Percentiles rank a stretch among this genome's conserved stretches.
phyloP scores from a whole-genome alignment of 192 early-diverging fungal genomes.

The Geranomyces variabilis region DNA sequence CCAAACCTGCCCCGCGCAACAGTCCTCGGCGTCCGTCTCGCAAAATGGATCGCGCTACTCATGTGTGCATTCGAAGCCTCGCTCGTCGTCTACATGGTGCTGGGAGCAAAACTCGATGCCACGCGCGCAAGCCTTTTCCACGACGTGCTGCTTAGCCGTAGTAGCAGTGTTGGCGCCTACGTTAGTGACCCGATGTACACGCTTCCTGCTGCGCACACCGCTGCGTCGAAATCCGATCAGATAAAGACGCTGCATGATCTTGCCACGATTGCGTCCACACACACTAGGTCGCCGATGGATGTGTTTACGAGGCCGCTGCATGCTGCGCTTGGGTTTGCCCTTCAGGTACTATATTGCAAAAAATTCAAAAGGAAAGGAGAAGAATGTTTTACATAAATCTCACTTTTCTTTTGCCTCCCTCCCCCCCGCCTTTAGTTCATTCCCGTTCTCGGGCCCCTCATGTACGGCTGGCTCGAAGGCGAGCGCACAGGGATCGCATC shows the following conservation, averaged over 20 bases:
- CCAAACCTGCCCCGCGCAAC: neutral
- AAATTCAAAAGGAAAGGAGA: no score
- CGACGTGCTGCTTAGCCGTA: slow-evolving; percentile 7
- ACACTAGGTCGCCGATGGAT: neutral
- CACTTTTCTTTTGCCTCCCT: neutral
- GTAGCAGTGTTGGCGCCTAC: neutral
- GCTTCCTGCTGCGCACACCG: neutral
- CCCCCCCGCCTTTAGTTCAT: no score
- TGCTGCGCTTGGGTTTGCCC: slow-evolving; percentile 11
- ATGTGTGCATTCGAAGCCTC: slow-evolving; percentile 20
- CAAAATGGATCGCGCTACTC: slow-evolving; percentile 23
- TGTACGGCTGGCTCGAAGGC: slow-evolving; percentile 30
- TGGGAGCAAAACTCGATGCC: slow-evolving; percentile 14
- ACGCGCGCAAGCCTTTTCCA: slow-evolving; percentile 15
- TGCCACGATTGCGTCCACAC: neutral
- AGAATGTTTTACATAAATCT: no score
- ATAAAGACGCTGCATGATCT: slow-evolving; percentile 5
- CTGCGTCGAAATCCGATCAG: neutral
- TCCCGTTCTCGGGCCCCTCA: slow-evolving; percentile 24
- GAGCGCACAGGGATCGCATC: slow-evolving; percentile 24
- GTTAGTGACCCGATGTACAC: slow-evolving; percentile 7
- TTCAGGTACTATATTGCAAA: neutral
- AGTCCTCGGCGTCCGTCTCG: slow-evolving; percentile 15
- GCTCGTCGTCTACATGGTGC: slow-evolving; percentile 1
- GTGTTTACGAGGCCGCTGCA: neutral